Evolutionary conservation across 1,139 yeast species (phyloP).

Genomic region (Eremothecium coryli): DNA sequence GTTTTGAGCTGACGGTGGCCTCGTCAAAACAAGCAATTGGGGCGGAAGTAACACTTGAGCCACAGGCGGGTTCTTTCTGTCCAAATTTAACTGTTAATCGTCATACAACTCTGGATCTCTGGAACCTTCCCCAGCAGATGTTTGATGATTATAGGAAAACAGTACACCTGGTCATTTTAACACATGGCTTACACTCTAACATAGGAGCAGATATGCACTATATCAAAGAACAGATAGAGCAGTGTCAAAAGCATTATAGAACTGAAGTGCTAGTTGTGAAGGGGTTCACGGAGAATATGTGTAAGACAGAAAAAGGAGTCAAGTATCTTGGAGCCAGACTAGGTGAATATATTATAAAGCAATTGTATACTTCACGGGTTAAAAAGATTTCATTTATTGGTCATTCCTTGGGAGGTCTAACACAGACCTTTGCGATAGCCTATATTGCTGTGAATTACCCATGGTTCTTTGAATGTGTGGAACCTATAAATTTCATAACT

Average conservation of each 20-base stretch:
- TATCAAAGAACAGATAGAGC: conserved; percentile 71
- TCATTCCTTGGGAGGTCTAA: conserved; percentile 87
- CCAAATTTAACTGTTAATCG: conserved; percentile 37
- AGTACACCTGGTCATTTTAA: conserved; percentile 35
- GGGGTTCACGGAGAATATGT: conserved; percentile 76
- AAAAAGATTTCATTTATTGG: conserved; percentile 74
- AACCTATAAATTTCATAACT: conserved; percentile 75
- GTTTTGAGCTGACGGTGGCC: conserved; percentile 61
- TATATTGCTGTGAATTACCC: conserved; percentile 66
- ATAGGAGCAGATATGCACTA: conserved; percentile 82
- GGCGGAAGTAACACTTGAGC: conserved; percentile 9
- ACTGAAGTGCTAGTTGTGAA: conserved; percentile 59
- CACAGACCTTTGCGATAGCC: conserved; percentile 86
- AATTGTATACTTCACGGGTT: conserved; percentile 42
- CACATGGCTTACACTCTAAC: conserved; percentile 91
- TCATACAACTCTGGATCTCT: conserved; percentile 41
- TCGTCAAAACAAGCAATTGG: conserved; percentile 38
- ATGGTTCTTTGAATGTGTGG: conserved; percentile 52
- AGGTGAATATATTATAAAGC: conserved; percentile 64
- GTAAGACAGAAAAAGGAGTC: conserved; percentile 85
- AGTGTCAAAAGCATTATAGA: conserved; percentile 35
- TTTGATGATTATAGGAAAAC: conserved; percentile 8
- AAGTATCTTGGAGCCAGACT: conserved; percentile 76
- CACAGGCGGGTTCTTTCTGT: conserved; percentile 19
- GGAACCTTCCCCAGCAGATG: conserved; percentile 54